These are phyloP conservation scores for Malus sylvestris DNA, from an alignment of 306 rosid species.

Conservation along the genomic window DNA sequence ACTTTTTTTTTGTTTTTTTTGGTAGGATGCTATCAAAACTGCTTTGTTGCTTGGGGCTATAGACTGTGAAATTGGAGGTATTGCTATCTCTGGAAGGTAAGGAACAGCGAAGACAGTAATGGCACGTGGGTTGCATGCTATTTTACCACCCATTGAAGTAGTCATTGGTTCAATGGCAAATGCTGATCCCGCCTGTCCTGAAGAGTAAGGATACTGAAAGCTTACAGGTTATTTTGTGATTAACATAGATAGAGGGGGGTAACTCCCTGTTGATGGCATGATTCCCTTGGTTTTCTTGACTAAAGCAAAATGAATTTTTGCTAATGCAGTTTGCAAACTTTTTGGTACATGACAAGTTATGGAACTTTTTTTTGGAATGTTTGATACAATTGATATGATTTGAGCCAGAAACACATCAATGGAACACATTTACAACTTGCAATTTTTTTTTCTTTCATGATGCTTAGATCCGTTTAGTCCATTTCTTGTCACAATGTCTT, in stretches of 20 bases:
- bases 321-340: not conserved
- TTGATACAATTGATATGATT: not conserved
- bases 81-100: conserved; percentile 82
- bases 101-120: conserved; percentile 94
- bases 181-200: conserved; percentile 79
- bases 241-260: not conserved
- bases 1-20: not conserved
- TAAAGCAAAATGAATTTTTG: not conserved
- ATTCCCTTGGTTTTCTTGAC: not conserved
- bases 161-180: conserved; percentile 81
- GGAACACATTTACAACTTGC: not conserved
- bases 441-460: not conserved
- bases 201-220: conserved; percentile 67
- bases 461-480: not conserved
- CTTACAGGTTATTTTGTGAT: conserved; percentile 4
- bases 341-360: not conserved
- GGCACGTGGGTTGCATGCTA: conserved; percentile 91
- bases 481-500: not conserved
- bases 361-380: not conserved
- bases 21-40: conserved; percentile 85
- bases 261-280: not conserved
- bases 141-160: conserved; percentile 90
- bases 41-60: conserved; percentile 91
- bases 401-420: not conserved
- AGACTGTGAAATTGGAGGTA: conserved; percentile 87